Evolutionary conservation across 257 asterid species (phyloP).

Genomic region (Voacanga thouarsii): DNA sequence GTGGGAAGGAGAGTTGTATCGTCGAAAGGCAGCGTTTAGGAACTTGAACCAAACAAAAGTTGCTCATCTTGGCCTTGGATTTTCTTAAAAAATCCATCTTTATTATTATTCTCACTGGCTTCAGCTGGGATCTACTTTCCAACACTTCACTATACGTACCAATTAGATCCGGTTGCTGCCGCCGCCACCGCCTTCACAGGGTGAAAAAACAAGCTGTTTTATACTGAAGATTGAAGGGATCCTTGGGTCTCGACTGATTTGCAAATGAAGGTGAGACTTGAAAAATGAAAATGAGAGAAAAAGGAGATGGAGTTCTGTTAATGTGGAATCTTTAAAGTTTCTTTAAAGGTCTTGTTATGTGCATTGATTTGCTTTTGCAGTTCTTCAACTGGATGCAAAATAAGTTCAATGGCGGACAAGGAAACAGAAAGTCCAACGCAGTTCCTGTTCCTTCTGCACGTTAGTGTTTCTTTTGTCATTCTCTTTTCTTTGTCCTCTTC

Average conservation of each 20-base stretch:
- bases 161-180: background rate
- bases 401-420: constrained; percentile 33
- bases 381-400: constrained; percentile 44
- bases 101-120: constrained; percentile 54
- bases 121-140: constrained; percentile 41
- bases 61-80: constrained; percentile 29
- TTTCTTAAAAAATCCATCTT: constrained; percentile 28
- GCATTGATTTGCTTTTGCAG: constrained; percentile 23
- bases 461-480: background rate
- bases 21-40: constrained; percentile 26
- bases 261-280: constrained; percentile 54
- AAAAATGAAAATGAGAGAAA: background rate
- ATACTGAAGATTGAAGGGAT: background rate
- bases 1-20: constrained; percentile 9
- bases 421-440: constrained; percentile 20
- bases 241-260: background rate
- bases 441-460: constrained; percentile 22
- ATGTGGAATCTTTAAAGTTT: background rate
- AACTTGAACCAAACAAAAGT: constrained; percentile 35
- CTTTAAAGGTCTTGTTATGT: background rate
- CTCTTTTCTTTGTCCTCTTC: background rate
- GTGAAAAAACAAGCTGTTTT: background rate
- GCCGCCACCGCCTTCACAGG: background rate
- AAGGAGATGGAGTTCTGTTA: background rate
- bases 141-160: background rate